phyloP scores from a whole-genome alignment of 768 basidiomycete genomes.

The Suillus luteus region DNA sequence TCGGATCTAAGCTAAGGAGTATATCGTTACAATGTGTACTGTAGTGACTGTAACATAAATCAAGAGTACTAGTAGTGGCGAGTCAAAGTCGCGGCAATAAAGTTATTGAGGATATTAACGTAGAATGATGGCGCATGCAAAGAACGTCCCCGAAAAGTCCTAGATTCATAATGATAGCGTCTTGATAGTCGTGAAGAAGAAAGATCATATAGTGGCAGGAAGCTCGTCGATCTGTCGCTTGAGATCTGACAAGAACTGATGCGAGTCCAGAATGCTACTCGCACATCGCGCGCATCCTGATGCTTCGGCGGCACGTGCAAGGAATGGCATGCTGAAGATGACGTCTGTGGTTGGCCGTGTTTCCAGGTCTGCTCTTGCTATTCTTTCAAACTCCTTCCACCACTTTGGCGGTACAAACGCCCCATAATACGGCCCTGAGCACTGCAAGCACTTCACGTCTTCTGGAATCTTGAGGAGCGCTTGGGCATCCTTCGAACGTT shows the following conservation, averaged over 20 bases:
- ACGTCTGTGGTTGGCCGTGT: slow-evolving; percentile 56
- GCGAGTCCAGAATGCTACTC: slow-evolving; percentile 64
- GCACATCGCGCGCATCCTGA: slow-evolving; percentile 65
- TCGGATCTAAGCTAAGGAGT: no score
- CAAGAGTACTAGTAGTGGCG: no score
- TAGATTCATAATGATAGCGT: neutral
- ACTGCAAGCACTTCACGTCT: slow-evolving; percentile 66
- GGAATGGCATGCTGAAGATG: slow-evolving; percentile 62
- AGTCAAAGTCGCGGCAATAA: neutral
- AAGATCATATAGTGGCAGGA: slow-evolving; percentile 42
- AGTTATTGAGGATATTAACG: neutral
- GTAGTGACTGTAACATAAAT: neutral
- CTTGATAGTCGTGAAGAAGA: neutral
- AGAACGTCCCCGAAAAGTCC: slow-evolving; percentile 1
- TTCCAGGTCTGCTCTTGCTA: slow-evolving; percentile 59
- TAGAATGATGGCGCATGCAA: neutral
- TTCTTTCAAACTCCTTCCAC: slow-evolving; percentile 64
- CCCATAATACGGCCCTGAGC: slow-evolving; percentile 52
- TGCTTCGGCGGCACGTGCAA: slow-evolving; percentile 50
- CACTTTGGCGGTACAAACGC: slow-evolving; percentile 59
- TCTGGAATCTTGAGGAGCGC: slow-evolving; percentile 47
- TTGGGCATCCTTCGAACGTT: slow-evolving; percentile 51
- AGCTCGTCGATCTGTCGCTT: slow-evolving; percentile 59
- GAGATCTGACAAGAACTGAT: slow-evolving; percentile 54
- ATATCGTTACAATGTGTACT: no score